phyloP scores from a whole-genome alignment of 129 eudicot species.

The Helianthus annuus region HanXRQr2.0-SUNRISE NC_035447.2:128879265-128879764 shows the following conservation, averaged over 20 bases:
- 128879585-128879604: background rate
- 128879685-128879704: too few relatives aligned
- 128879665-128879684: too few relatives aligned
- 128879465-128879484: conserved; percentile 22
- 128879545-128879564: conserved; percentile 13
- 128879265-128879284: background rate
- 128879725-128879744: too few relatives aligned
- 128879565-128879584: conserved; percentile 6
- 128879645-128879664: too few relatives aligned
- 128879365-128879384: conserved; percentile 21
- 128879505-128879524: conserved; percentile 33
- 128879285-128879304: background rate
- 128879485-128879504: background rate
- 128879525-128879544: conserved; percentile 19
- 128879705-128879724: too few relatives aligned
- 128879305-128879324: background rate
- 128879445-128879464: conserved; percentile 36
- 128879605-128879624: background rate
- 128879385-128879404: conserved; percentile 35
- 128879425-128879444: conserved; percentile 44
- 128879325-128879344: background rate
- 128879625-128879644: background rate
- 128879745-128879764: too few relatives aligned
- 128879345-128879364: conserved; percentile 16
- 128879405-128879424: conserved; percentile 36